Percentiles rank a stretch among this genome's conserved stretches.
Evolutionary conservation across 2,329 filamentous ascomycete genomes (phyloP).

Genomic region (Thielaviopsis populi): DNA sequence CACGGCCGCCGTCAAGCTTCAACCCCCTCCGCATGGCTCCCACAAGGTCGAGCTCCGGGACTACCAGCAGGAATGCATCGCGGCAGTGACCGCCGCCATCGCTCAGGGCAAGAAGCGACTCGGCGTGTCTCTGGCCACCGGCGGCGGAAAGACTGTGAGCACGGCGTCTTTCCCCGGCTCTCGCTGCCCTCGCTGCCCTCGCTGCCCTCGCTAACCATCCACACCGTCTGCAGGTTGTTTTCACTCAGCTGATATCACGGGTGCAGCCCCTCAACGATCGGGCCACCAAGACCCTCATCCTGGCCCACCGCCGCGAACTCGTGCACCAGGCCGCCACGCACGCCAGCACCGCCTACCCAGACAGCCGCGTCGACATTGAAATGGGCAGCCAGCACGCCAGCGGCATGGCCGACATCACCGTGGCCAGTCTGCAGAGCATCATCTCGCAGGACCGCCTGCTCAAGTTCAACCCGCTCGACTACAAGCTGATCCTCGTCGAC

Average conservation of each 20-base stretch:
- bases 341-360: slow-evolving; percentile 65
- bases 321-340: slow-evolving; percentile 87
- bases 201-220: background rate
- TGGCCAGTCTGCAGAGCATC: slow-evolving; percentile 81
- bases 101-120: slow-evolving; percentile 59
- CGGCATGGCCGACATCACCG: slow-evolving; percentile 76
- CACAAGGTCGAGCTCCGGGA: slow-evolving; percentile 48
- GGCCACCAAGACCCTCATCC: slow-evolving; percentile 68
- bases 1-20: no score
- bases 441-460: slow-evolving; percentile 57
- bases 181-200: background rate
- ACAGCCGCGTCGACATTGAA: slow-evolving; percentile 73
- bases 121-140: slow-evolving; percentile 75
- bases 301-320: slow-evolving; percentile 83
- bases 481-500: slow-evolving; percentile 87
- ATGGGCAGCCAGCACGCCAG: slow-evolving; percentile 69
- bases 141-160: slow-evolving; percentile 71
- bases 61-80: slow-evolving; percentile 87
- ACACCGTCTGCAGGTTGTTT: slow-evolving; percentile 53
- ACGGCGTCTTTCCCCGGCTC: no score
- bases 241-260: slow-evolving; percentile 82
- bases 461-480: slow-evolving; percentile 65
- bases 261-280: slow-evolving; percentile 40
- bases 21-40: no score
- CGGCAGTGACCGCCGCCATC: slow-evolving; percentile 58